phyloP scores from a whole-genome alignment of 2,329 filamentous ascomycete species.

The Cytospora piceicola region DNA sequence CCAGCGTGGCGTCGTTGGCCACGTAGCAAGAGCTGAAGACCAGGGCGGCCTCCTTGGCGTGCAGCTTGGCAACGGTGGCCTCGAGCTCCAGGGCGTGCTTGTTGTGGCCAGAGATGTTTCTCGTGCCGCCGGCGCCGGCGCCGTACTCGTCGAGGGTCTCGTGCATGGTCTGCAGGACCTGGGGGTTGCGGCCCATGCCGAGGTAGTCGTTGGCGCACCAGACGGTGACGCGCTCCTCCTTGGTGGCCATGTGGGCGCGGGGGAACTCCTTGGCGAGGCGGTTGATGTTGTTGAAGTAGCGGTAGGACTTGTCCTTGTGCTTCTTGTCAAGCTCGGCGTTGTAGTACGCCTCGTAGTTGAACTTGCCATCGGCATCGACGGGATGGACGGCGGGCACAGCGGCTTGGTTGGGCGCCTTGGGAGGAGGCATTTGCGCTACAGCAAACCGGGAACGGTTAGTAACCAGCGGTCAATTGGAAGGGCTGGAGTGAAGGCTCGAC shows the following conservation, averaged over 20 bases:
- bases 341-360: constrained; percentile 93
- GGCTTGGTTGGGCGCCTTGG: constrained; percentile 38
- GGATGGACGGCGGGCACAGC: constrained; percentile 36
- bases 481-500: constrained; percentile 32
- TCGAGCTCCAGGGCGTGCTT: constrained; percentile 89
- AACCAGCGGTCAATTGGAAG: neutral
- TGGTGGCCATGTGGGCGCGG: constrained; percentile 83
- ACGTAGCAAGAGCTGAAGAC: constrained; percentile 99
- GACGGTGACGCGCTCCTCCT: constrained; percentile 87
- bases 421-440: constrained; percentile 33
- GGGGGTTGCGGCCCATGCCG: constrained; percentile 90
- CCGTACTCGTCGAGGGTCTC: constrained; percentile 93
- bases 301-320: constrained; percentile 99
- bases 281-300: constrained; percentile 99
- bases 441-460: constrained; percentile 23
- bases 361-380: constrained; percentile 57
- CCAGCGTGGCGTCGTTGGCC: constrained; percentile 94
- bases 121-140: constrained; percentile 90
- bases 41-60: constrained; percentile 87
- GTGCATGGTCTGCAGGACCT: constrained; percentile 91
- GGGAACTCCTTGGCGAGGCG: constrained; percentile 95
- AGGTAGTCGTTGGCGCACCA: constrained; percentile 99
- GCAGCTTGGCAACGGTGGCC: constrained; percentile 79
- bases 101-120: constrained; percentile 98
- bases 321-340: constrained; percentile 91